Evolutionary conservation across 202 grass and related monocot genomes (phyloP).

Genomic region (Schoenoplectus tabernaemontani): DNA sequence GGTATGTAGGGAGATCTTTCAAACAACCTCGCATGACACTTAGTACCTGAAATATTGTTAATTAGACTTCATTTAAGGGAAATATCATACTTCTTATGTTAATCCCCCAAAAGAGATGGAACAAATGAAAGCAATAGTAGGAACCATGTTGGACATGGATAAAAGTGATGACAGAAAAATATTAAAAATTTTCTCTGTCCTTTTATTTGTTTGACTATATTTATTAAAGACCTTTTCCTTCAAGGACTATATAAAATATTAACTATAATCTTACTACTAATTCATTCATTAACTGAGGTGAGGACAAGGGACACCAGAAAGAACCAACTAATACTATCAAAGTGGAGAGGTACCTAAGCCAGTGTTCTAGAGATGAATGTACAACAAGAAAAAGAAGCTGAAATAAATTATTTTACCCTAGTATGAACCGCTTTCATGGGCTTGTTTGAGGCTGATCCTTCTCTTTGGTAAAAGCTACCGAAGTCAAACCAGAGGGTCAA

Average conservation of each 20-base stretch:
- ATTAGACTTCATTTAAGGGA: neutral
- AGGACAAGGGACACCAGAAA: neutral
- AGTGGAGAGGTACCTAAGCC: neutral
- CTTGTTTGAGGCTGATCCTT: conserved; percentile 39
- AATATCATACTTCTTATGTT: neutral
- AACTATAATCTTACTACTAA: neutral
- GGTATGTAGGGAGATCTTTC: conserved; percentile 89
- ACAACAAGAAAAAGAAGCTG: neutral
- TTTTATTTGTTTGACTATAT: conserved; percentile 7
- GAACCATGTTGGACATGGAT: neutral
- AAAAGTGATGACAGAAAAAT: neutral
- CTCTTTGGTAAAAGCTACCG: conserved; percentile 70
- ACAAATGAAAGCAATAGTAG: neutral
- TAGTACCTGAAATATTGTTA: conserved; percentile 41
- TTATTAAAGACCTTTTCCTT: neutral
- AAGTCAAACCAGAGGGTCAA: conserved; percentile 96
- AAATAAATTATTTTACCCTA: conserved; percentile 33
- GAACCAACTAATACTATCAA: neutral
- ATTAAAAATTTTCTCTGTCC: neutral
- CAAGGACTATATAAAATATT: neutral
- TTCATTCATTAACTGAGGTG: neutral
- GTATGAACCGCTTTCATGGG: conserved; percentile 52
- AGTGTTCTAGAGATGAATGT: neutral
- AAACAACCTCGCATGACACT: conserved; percentile 63
- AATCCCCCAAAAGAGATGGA: neutral